Conservation (phyloP, 2,329 filamentous ascomycete genomes). For the Claviceps arundinis region DNA sequence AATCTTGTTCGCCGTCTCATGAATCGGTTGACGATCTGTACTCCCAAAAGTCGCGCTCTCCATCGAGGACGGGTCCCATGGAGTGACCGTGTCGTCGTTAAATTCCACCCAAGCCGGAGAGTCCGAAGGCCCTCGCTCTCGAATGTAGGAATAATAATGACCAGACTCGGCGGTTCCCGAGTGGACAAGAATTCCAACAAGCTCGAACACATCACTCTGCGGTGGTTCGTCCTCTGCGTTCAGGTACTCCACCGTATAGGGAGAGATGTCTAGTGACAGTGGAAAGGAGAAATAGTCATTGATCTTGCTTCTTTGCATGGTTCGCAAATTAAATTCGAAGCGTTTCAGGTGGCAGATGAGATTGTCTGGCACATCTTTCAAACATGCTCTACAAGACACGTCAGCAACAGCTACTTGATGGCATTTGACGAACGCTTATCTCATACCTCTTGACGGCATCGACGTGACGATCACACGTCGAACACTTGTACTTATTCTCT, state of each 20-base stretch:
- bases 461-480: slow-evolving; percentile 75
- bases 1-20: slow-evolving; percentile 28
- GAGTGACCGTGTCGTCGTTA: slow-evolving; percentile 73
- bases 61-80: slow-evolving; percentile 63
- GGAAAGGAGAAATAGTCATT: slow-evolving; percentile 93
- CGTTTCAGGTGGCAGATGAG: slow-evolving; percentile 90
- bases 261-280: slow-evolving; percentile 67
- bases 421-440: background rate
- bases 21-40: slow-evolving; percentile 33
- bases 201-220: slow-evolving; percentile 65
- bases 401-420: slow-evolving; percentile 5
- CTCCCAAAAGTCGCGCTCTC: slow-evolving; percentile 73
- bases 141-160: slow-evolving; percentile 94
- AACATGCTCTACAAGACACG: slow-evolving; percentile 50
- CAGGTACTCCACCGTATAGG: slow-evolving; percentile 78
- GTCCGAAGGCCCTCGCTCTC: slow-evolving; percentile 51
- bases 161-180: slow-evolving; percentile 86
- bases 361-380: slow-evolving; percentile 87
- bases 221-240: slow-evolving; percentile 42
- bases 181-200: slow-evolving; percentile 92
- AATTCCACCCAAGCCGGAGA: slow-evolving; percentile 69
- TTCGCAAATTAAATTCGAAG: slow-evolving; percentile 68
- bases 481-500: slow-evolving; percentile 98
- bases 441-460: slow-evolving; percentile 75
- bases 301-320: slow-evolving; percentile 76